Evolutionary conservation across 2,329 filamentous ascomycete genomes (phyloP), one percentile per base, ranked within the genome.

Genomic region (Aspergillus sp.): DNA sequence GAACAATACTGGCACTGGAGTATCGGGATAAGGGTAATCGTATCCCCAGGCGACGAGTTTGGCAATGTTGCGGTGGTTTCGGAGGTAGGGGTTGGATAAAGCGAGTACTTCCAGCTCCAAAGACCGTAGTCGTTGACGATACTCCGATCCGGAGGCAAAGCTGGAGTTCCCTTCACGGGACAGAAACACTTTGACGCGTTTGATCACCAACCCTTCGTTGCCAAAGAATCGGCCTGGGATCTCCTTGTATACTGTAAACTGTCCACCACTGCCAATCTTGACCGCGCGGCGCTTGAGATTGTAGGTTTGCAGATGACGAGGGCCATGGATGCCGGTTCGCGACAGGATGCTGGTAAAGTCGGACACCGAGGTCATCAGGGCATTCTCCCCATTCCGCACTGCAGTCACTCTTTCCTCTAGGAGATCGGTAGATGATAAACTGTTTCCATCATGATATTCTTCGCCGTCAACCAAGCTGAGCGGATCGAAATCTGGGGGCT

Each of bases 231-330:
- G 25, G 7, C 27, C 42, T 2, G 42, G n/a, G 11, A 38, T 48
- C 8, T 70, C 69, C 41, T 64, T 64, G 57, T 66, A 72, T 3
- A 72, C 69, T 8, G 68, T 70, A 38, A 72, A 72, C 36, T 72
- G 70, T 8, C 66, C 53, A 5, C 70, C 70, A 5, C 57, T 58
- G 17, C 69, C 70, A 11, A 72, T 70, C 56, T 70, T 71, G 8
- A 59, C 61, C 3, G 66, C 70, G 7, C 67, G 53, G 5, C 47
- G 61, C 17, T 62, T 59, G 11, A 72, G 65, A 25, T 70, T 72
- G 10, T 55, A 38, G 25, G 62, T 50, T 57, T 66, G 65, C 8
- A 72, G 54, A 32, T 67, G 64, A 38, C 65, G 67, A 3, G 70
- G 70, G 1, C 70, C 69, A 41, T 66, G 61, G 41, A 72, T 68